Conservation (phyloP, 495 filamentous ascomycete genomes). For the Penicillium angulare region DNA sequence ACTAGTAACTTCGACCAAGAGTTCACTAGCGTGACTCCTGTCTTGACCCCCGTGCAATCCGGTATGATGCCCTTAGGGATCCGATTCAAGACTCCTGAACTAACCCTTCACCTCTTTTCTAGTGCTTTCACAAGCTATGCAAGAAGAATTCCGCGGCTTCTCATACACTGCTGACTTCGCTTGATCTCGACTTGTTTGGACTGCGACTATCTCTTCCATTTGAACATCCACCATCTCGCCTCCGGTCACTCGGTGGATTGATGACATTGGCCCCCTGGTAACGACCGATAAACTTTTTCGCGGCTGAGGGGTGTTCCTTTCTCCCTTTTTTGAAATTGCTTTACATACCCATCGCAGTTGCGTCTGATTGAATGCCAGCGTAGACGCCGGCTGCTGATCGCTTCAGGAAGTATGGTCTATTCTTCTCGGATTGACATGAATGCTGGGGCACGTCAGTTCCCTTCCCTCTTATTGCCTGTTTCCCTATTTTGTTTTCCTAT, state of each 20-base stretch:
- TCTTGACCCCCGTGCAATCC: conserved; percentile 94
- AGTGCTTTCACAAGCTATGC: conserved; percentile 98
- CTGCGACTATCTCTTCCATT: conserved; percentile 12
- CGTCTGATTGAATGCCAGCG: conserved; percentile 22
- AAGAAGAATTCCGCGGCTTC: conserved; percentile 99
- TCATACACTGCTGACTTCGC: conserved; percentile 84
- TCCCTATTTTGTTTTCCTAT: conserved; percentile 13
- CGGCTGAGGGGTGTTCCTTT: conserved; percentile 11
- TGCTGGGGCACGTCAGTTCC: conserved; percentile 16
- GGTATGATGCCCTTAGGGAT: conserved; percentile 57
- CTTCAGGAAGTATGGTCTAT: conserved; percentile 16
- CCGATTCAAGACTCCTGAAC: conserved; percentile 1
- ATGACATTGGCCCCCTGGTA: conserved; percentile 5
- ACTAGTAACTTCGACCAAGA: conserved; percentile 99
- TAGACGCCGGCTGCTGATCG: conserved; percentile 16
- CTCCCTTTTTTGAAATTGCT: conserved; percentile 22
- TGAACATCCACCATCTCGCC: conserved; percentile 7
- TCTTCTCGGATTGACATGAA: conserved; percentile 25
- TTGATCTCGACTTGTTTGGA: conserved; percentile 28
- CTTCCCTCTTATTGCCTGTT: conserved; percentile 2
- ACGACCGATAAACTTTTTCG: conserved; percentile 11
- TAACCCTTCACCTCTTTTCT: conserved; percentile 11
- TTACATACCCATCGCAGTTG: conserved; percentile 30
- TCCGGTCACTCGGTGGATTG: conserved; percentile 2
- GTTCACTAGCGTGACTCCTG: conserved; percentile 97